Evolutionary conservation across 208 protist species (phyloP).

Genomic region (Spongospora subterranea): DNA sequence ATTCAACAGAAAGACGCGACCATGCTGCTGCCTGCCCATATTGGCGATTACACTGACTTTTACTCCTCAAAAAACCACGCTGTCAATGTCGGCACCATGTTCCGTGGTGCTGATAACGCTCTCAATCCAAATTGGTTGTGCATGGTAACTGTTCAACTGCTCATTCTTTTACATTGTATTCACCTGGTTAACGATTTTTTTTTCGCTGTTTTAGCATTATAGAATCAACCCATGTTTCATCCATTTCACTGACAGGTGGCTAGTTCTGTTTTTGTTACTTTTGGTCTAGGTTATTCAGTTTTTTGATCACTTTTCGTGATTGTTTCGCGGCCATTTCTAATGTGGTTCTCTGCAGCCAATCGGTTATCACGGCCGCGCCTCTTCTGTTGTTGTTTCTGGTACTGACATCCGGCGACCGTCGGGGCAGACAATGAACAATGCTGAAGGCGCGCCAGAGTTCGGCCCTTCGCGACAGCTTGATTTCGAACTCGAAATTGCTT

Average conservation of each 20-base stretch:
- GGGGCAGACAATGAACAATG: conserved; percentile 74
- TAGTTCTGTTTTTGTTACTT: too few relatives aligned
- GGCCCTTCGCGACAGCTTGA: conserved; percentile 72
- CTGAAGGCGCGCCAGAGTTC: neutral
- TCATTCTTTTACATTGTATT: neutral
- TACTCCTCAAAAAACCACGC: conserved; percentile 85
- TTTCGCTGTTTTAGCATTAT: too few relatives aligned
- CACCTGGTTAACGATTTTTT: conserved; percentile 64
- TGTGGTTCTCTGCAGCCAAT: conserved; percentile 76
- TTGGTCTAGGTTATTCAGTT: too few relatives aligned
- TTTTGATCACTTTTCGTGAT: too few relatives aligned
- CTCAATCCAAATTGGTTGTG: conserved; percentile 82
- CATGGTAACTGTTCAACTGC: conserved; percentile 9
- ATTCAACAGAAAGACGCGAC: conserved; percentile 65
- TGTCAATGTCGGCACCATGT: conserved; percentile 87
- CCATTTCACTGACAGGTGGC: too few relatives aligned
- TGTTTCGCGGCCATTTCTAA: neutral
- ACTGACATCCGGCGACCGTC: conserved; percentile 77
- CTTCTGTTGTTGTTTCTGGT: conserved; percentile 80
- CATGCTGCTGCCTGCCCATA: conserved; percentile 81
- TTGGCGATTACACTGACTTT: conserved; percentile 92
- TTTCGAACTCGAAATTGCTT: conserved; percentile 84
- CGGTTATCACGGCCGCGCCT: conserved; percentile 87
- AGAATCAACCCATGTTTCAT: too few relatives aligned
- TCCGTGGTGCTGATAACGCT: conserved; percentile 80